Base-by-base conservation (phyloP, 768 basidiomycete genomes). In the Mrakia gelida region DNA sequence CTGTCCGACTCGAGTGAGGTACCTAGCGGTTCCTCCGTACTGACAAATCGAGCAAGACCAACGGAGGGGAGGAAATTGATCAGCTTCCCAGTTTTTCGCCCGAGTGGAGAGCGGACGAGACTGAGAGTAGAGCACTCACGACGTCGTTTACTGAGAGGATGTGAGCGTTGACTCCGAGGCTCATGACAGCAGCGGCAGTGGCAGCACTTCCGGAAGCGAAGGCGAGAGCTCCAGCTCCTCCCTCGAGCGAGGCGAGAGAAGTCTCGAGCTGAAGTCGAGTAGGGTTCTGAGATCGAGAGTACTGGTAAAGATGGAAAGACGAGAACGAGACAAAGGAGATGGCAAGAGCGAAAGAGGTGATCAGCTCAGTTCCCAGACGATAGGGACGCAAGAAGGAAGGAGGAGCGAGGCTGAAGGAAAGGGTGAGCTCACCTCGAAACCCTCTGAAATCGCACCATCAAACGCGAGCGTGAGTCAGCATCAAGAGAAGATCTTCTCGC, bases 211-310 rank as follows among this genome's bases (percentile, higher is more conserved):
- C 96, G 0, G 92, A 93, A 0, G 92, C 85, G 82, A 96, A 96
- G 0, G 94, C 91, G 3, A 98, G 85, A 1, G 88, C 92, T 32
- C 90, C 84, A 0, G 88, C 86, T 0, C 92, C 92, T 0, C 91
- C 91, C 82, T 98, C 96, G 23, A 98, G 84, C 0, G 92, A 87
- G 0, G 94, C 92, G 3, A 98, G 87, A 6, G 90, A 89, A 0
- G 85, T 80, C 83, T 99, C 96, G 0, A 98, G 86, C 0, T 90
- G 91, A 63, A 90, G 86, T 0, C 96, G 88, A 80, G 95, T 96
- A 0, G 96, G 95, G 84, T 98, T 98, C 23, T 88, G 89, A 0
- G 92, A 91, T 28, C 96, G 90, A 10, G 93, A 91, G 84, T 99
- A 99, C 82, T 98, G 95, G 59, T 81, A 5, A 23, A 49, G 18